These are phyloP conservation scores for Lasiodiplodia hormozganensis DNA, from an alignment of 2,329 filamentous ascomycete species.

Conservation along the genomic window DNA sequence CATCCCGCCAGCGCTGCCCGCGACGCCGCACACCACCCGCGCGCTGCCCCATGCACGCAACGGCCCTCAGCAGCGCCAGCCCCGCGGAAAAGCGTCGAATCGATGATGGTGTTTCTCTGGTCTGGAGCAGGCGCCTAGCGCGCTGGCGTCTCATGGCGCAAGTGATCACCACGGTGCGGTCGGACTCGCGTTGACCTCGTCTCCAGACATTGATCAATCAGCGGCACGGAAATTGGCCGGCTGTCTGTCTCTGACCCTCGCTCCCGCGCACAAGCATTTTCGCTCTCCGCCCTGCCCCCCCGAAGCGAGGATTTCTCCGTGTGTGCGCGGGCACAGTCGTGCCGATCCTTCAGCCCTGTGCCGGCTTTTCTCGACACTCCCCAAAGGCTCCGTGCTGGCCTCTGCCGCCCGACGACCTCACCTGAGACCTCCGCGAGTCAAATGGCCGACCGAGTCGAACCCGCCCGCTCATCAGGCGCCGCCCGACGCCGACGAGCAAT, in stretches of 20 bases:
- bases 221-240: slow-evolving; percentile 8
- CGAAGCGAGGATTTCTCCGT: slow-evolving; percentile 6
- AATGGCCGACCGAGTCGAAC: slow-evolving; percentile 8
- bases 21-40: not conserved
- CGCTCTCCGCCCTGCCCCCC: slow-evolving; percentile 7
- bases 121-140: not conserved
- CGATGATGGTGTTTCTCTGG: not conserved
- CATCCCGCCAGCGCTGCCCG: not conserved
- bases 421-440: slow-evolving; percentile 19
- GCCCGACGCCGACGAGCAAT: slow-evolving; percentile 3
- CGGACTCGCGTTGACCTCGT: slow-evolving; percentile 7
- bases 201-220: slow-evolving; percentile 23
- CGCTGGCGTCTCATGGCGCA: not conserved
- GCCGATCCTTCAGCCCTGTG: slow-evolving; percentile 23
- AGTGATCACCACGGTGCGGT: slow-evolving; percentile 3
- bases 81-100: not conserved
- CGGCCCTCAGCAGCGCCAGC: slow-evolving; percentile 2
- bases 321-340: slow-evolving; percentile 5
- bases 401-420: slow-evolving; percentile 17
- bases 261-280: slow-evolving; percentile 26
- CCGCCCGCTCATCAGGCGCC: slow-evolving; percentile 9
- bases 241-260: slow-evolving; percentile 11
- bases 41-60: slow-evolving; percentile 13
- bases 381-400: not conserved
- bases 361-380: slow-evolving; percentile 12